Conservation (phyloP, 352 stramenopile genomes). For the Phytophthora uliginosa region DNA sequence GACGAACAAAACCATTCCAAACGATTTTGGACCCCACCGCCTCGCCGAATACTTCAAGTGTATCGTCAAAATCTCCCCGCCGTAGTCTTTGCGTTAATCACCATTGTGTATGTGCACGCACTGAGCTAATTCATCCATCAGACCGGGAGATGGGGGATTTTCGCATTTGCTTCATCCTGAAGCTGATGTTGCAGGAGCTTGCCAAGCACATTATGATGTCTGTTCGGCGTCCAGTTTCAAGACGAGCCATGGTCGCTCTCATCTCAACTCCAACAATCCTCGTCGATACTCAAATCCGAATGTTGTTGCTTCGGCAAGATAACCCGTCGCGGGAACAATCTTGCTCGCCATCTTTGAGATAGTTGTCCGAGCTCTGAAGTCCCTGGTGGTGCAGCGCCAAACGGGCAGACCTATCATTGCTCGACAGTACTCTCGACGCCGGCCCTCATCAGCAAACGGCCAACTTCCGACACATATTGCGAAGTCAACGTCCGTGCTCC, state of each 20-base stretch:
- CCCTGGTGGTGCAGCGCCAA: conserved; percentile 19
- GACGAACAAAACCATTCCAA: neutral
- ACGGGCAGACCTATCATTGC: neutral
- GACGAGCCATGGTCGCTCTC: conserved; percentile 26
- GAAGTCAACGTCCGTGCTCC: conserved; percentile 2
- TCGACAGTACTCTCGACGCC: neutral
- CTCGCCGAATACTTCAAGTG: conserved; percentile 11
- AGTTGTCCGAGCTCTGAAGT: conserved; percentile 28
- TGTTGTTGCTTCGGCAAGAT: conserved; percentile 38
- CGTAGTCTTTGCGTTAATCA: conserved; percentile 7
- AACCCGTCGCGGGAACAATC: conserved; percentile 30
- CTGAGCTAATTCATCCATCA: conserved; percentile 12
- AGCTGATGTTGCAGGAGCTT: conserved; percentile 26
- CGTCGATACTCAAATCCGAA: conserved; percentile 49
- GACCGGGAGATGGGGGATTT: conserved; percentile 14
- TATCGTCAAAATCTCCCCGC: conserved; percentile 19
- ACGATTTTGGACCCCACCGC: conserved; percentile 7
- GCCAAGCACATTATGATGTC: conserved; percentile 24
- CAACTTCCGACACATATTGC: neutral
- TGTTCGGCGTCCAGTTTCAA: conserved; percentile 13
- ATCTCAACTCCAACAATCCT: conserved; percentile 46
- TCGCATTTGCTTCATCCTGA: conserved; percentile 18
- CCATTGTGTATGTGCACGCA: conserved; percentile 28
- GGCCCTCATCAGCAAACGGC: neutral
- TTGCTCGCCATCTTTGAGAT: conserved; percentile 39